phyloP scores from a whole-genome alignment of 768 basidiomycete species.

The Daedaleopsis sinensis region DNA sequence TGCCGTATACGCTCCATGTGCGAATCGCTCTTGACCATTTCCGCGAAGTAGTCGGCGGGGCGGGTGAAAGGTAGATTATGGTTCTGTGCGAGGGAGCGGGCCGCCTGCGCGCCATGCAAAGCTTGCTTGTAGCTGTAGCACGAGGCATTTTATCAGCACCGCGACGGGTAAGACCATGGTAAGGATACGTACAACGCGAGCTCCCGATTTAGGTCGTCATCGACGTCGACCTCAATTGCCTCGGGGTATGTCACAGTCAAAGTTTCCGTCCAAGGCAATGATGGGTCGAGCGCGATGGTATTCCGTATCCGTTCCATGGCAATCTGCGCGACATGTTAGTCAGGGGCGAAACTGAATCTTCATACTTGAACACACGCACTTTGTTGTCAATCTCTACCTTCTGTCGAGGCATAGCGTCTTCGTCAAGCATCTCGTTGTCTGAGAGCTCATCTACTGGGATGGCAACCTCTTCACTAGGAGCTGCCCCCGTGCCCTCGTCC shows the following conservation, averaged over 20 bases:
- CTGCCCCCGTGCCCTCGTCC: conserved; percentile 32
- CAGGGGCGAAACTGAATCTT: background rate
- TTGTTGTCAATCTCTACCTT: conserved; percentile 85
- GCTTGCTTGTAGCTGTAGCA: conserved; percentile 90
- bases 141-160: background rate
- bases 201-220: conserved; percentile 93
- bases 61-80: conserved; percentile 86
- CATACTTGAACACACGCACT: conserved; percentile 43
- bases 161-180: background rate
- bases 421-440: conserved; percentile 60
- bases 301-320: conserved; percentile 83
- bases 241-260: conserved; percentile 73
- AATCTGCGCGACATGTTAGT: conserved; percentile 44
- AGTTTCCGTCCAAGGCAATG: conserved; percentile 85
- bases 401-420: conserved; percentile 79
- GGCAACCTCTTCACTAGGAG: conserved; percentile 34
- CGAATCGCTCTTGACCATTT: conserved; percentile 96
- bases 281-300: conserved; percentile 71
- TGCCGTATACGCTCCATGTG: conserved; percentile 98
- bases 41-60: conserved; percentile 93
- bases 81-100: conserved; percentile 76
- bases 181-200: conserved; percentile 80
- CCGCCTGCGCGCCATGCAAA: conserved; percentile 76
- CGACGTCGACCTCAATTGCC: conserved; percentile 72
- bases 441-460: conserved; percentile 73